phyloP scores from a whole-genome alignment of 148 eudicot genomes.

The Heliamphora exappendiculata region DNA sequence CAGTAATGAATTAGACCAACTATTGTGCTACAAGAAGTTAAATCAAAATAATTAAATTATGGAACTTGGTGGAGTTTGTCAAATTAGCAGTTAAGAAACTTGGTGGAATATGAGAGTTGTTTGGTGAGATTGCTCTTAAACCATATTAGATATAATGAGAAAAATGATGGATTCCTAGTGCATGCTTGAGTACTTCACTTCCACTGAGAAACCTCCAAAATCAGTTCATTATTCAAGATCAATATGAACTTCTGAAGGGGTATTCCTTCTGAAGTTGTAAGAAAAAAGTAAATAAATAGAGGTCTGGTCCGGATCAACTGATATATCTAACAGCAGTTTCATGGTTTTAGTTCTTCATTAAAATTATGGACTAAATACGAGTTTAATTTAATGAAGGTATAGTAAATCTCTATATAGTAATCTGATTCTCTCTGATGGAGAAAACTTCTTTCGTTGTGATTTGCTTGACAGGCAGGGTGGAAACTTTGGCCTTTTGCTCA shows the following conservation, averaged over 20 bases:
- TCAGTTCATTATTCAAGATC: not conserved
- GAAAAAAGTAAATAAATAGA: not conserved
- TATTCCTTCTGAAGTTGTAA: not conserved
- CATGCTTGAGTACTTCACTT: not conserved
- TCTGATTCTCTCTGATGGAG: not conserved
- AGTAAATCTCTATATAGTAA: not conserved
- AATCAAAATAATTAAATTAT: not conserved
- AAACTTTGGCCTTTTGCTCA: conserved; percentile 74
- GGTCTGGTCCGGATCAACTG: not conserved
- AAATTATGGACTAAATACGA: not conserved
- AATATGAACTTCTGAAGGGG: not conserved
- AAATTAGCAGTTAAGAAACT: not conserved
- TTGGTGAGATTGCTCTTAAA: not conserved
- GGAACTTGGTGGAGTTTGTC: not conserved
- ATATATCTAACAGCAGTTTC: not conserved
- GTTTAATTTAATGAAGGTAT: not conserved
- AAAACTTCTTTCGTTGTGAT: not conserved
- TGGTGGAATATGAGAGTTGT: not conserved
- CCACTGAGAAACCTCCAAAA: not conserved
- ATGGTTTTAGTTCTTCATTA: not conserved
- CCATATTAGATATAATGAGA: not conserved
- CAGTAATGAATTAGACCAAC: not conserved
- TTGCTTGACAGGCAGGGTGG: conserved; percentile 49
- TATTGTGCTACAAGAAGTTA: not conserved
- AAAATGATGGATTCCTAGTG: not conserved